phyloP scores from a whole-genome alignment of 805 yeast species.

The Candida sphagnicola region DNA sequence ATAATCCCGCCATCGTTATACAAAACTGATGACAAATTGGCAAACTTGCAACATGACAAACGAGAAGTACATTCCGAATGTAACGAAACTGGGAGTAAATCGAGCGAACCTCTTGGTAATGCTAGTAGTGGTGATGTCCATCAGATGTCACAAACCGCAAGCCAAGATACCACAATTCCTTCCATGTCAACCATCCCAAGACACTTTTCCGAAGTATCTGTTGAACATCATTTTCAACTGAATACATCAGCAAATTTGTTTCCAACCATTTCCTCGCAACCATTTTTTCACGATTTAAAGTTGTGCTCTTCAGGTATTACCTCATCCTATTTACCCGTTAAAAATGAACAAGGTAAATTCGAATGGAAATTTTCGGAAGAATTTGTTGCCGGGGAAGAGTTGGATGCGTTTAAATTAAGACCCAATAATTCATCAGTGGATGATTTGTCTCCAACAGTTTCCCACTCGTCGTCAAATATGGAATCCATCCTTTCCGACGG shows the following conservation, averaged over 20 bases:
- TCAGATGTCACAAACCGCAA: too few relatives aligned
- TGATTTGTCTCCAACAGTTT: constrained; percentile 33
- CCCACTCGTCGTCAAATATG: constrained; percentile 29
- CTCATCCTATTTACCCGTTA: constrained; percentile 48
- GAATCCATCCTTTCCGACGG: constrained; percentile 24
- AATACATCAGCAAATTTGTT: neutral
- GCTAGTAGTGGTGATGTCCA: too few relatives aligned
- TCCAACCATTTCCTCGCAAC: neutral
- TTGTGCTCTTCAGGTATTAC: constrained; percentile 48
- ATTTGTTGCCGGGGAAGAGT: constrained; percentile 19
- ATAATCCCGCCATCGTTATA: too few relatives aligned
- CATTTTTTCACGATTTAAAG: constrained; percentile 2
- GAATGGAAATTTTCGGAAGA: constrained; percentile 55
- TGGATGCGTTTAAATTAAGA: constrained; percentile 23
- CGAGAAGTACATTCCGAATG: too few relatives aligned
- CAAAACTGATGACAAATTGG: too few relatives aligned
- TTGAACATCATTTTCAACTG: too few relatives aligned
- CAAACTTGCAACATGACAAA: too few relatives aligned
- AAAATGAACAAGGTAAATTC: constrained; percentile 50
- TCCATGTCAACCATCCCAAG: too few relatives aligned
- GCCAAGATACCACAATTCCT: too few relatives aligned
- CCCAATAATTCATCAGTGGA: constrained; percentile 1
- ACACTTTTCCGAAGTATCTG: too few relatives aligned
- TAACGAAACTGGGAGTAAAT: too few relatives aligned
- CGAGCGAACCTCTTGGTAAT: too few relatives aligned